Evolutionary conservation across 106 monocot genomes (phyloP).

Genomic region (Chionographis japonica): DNA sequence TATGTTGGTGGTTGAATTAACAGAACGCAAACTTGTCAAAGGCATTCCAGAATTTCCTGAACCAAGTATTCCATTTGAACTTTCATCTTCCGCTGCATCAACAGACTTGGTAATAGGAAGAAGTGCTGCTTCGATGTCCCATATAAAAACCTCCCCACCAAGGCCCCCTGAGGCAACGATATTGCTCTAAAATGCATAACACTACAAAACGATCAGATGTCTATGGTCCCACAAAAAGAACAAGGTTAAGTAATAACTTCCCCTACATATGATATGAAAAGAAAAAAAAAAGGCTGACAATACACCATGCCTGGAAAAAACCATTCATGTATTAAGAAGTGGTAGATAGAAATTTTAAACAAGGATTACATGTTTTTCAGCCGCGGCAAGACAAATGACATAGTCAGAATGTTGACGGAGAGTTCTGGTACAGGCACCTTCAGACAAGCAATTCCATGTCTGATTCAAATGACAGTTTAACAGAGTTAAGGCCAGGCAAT

Average conservation of each 20-base stretch:
- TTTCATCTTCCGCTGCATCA: constrained; percentile 62
- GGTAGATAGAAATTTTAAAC: background rate
- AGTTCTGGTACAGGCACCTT: constrained; percentile 73
- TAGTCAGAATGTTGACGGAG: constrained; percentile 97
- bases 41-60: constrained; percentile 60
- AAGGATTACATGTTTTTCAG: constrained; percentile 77
- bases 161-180: constrained; percentile 94
- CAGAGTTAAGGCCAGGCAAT: constrained; percentile 2
- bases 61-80: constrained; percentile 50
- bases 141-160: constrained; percentile 96
- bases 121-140: constrained; percentile 94
- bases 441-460: constrained; percentile 83
- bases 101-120: constrained; percentile 59
- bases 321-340: background rate
- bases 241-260: background rate
- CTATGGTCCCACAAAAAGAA: background rate
- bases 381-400: constrained; percentile 84
- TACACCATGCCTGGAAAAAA: background rate
- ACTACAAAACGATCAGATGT: constrained; percentile 39
- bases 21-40: constrained; percentile 50
- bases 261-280: background rate
- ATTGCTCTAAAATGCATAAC: constrained; percentile 68
- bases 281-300: background rate
- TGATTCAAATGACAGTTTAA: constrained; percentile 20
- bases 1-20: constrained; percentile 54